Percentiles rank a stretch among this genome's conserved stretches.
Evolutionary conservation across 345 rosid species (phyloP).

Genomic region (Cardamine resedifolia): DNA sequence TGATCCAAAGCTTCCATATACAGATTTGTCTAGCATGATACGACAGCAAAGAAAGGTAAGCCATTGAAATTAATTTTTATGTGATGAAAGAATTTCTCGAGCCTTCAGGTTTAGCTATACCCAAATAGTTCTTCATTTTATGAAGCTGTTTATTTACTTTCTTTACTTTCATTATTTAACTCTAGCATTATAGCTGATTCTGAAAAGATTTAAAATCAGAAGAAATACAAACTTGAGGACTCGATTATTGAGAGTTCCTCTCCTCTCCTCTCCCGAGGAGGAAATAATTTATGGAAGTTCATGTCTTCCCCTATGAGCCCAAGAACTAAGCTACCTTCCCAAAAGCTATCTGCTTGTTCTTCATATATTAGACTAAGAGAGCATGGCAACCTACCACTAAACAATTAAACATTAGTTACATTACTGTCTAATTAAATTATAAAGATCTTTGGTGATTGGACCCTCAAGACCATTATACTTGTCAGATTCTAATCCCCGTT

Average conservation of each 20-base stretch:
- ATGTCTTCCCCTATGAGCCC: neutral
- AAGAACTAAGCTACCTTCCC: neutral
- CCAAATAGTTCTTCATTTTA: neutral
- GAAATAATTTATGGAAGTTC: neutral
- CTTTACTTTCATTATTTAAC: neutral
- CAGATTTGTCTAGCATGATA: conserved; percentile 88
- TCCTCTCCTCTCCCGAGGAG: neutral
- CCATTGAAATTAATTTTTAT: neutral
- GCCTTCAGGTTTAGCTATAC: neutral
- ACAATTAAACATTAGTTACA: neutral
- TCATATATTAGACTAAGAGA: neutral
- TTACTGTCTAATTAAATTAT: neutral
- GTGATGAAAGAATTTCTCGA: neutral
- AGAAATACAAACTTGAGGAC: neutral
- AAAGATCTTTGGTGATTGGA: neutral
- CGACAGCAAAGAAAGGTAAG: conserved; percentile 87
- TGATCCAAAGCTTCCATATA: conserved; percentile 95
- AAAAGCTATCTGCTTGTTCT: neutral
- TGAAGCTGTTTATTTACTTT: conserved; percentile 1
- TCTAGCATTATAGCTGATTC: neutral
- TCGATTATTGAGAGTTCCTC: neutral
- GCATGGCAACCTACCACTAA: neutral
- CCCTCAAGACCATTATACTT: conserved; percentile 3
- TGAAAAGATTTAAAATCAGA: neutral
- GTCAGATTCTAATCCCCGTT: conserved; percentile 22